These are phyloP conservation scores for Pseudopyricularia javanii DNA, from an alignment of 2,329 filamentous ascomycete species.

Conservation along the genomic window DNA sequence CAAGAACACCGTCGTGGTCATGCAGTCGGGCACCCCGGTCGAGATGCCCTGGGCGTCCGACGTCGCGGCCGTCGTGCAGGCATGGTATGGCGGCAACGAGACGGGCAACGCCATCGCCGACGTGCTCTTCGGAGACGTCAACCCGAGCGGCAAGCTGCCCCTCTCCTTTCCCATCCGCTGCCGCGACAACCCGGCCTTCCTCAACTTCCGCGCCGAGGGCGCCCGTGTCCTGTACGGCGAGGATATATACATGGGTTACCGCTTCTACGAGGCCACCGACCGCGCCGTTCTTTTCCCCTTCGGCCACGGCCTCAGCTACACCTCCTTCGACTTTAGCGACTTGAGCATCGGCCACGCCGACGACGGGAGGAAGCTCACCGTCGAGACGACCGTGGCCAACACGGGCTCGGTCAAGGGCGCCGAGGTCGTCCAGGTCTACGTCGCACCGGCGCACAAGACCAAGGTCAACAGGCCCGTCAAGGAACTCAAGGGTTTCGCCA, in stretches of 20 bases:
- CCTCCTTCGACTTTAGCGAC: slow-evolving; percentile 26
- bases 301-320: slow-evolving; percentile 16
- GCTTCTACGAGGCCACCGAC: slow-evolving; percentile 51
- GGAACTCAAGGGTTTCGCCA: slow-evolving; percentile 52
- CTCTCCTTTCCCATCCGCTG: slow-evolving; percentile 51
- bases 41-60: slow-evolving; percentile 55
- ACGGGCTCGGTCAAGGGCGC: slow-evolving; percentile 40
- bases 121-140: slow-evolving; percentile 60
- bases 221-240: slow-evolving; percentile 58
- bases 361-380: slow-evolving; percentile 28
- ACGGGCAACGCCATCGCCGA: slow-evolving; percentile 72
- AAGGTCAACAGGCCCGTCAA: slow-evolving; percentile 44
- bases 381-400: slow-evolving; percentile 45
- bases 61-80: slow-evolving; percentile 52
- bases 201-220: slow-evolving; percentile 54
- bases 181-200: slow-evolving; percentile 56
- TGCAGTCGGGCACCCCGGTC: slow-evolving; percentile 67
- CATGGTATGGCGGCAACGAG: slow-evolving; percentile 75
- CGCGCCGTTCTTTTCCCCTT: slow-evolving; percentile 13
- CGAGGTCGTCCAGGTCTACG: slow-evolving; percentile 46
- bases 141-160: slow-evolving; percentile 57
- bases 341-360: slow-evolving; percentile 27
- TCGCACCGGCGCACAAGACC: slow-evolving; percentile 39
- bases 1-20: slow-evolving; percentile 57
- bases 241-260: slow-evolving; percentile 61